phyloP scores from a whole-genome alignment of 2,329 filamentous ascomycete species.

The Ilyonectria mors-panacis region DNA sequence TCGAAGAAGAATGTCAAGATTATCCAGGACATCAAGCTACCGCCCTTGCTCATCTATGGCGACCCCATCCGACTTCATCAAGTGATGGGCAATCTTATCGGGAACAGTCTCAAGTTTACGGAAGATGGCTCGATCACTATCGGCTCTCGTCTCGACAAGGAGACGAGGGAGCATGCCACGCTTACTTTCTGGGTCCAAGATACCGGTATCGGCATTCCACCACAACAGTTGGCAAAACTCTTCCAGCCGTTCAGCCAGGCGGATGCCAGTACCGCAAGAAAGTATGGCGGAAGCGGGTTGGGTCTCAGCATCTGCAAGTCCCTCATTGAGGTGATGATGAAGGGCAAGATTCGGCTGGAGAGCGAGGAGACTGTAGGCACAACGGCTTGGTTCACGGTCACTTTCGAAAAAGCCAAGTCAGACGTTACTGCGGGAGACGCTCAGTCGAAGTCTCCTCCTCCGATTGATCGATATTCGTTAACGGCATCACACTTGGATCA shows the following conservation, averaged over 20 bases:
- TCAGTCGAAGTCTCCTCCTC: conserved; percentile 55
- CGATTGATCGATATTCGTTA: conserved; percentile 53
- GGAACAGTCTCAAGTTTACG: conserved; percentile 95
- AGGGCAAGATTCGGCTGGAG: conserved; percentile 86
- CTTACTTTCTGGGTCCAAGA: conserved; percentile 90
- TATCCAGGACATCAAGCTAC: conserved; percentile 78
- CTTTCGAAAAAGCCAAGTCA: conserved; percentile 84
- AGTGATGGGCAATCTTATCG: conserved; percentile 85
- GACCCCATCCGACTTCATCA: conserved; percentile 78
- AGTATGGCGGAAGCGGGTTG: conserved; percentile 92
- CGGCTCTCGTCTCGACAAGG: conserved; percentile 78
- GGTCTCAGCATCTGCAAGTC: conserved; percentile 96
- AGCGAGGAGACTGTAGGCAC: conserved; percentile 81
- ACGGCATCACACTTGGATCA: conserved; percentile 54
- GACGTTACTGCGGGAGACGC: conserved; percentile 72
- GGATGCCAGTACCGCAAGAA: conserved; percentile 89
- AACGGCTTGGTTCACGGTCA: conserved; percentile 83
- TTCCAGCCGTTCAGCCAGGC: conserved; percentile 96
- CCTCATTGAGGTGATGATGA: conserved; percentile 92
- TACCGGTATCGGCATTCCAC: conserved; percentile 91
- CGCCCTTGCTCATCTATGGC: conserved; percentile 80
- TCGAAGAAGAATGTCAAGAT: conserved; percentile 75
- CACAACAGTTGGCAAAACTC: conserved; percentile 85
- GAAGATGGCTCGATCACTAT: conserved; percentile 89
- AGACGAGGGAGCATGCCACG: conserved; percentile 78